Evolutionary conservation across 306 rosid species (phyloP).

Genomic region (cucumber (Cucumis sativus)): DNA sequence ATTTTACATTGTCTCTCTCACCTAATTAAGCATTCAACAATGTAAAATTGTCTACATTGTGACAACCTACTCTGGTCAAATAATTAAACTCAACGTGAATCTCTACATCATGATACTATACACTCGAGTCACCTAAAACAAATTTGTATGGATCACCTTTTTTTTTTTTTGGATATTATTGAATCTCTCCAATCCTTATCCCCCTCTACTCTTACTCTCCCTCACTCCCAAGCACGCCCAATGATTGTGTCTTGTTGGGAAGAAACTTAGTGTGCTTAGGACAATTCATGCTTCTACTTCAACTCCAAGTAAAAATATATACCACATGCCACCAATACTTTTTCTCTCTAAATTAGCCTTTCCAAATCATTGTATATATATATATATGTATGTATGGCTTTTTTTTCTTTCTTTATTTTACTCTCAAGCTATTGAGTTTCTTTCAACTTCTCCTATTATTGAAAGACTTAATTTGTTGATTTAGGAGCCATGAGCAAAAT

Average conservation of each 20-base stretch:
- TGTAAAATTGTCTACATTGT: no score
- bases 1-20: neutral
- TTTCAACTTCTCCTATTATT: neutral
- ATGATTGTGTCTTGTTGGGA: slow-evolving; percentile 37
- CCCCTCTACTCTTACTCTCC: neutral
- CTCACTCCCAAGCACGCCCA: slow-evolving; percentile 42
- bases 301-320: slow-evolving; percentile 26
- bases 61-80: no score
- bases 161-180: no score
- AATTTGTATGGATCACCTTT: neutral
- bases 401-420: neutral
- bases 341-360: neutral
- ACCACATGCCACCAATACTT: neutral
- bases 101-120: no score
- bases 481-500: neutral
- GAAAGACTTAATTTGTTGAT: neutral
- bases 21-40: no score
- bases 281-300: slow-evolving; percentile 28
- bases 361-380: no score
- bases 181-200: neutral
- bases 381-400: neutral
- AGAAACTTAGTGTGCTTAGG: slow-evolving; percentile 36
- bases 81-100: no score
- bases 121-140: no score
- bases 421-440: neutral